These are phyloP conservation scores for Micractinium conductrix DNA, from an alignment of 139 green algal genomes.

Conservation along the genomic window DNA sequence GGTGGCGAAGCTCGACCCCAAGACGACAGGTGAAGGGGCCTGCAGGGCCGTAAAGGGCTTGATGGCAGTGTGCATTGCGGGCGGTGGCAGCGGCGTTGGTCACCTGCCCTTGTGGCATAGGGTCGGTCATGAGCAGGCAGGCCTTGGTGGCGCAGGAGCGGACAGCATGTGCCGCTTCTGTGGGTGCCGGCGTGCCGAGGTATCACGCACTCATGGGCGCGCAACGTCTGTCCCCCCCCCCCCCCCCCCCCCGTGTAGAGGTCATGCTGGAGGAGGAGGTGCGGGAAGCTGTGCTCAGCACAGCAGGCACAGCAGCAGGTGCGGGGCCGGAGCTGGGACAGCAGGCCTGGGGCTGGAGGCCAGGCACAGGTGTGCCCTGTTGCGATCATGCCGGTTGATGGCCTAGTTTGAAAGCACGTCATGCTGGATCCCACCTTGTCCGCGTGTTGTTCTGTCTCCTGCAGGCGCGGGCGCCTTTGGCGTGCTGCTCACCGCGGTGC, in stretches of 20 bases:
- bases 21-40: constrained; percentile 7
- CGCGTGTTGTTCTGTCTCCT: not conserved
- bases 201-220: not conserved
- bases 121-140: too few relatives aligned
- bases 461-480: constrained; percentile 62
- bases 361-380: not conserved
- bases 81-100: not conserved
- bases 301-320: constrained; percentile 68
- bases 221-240: not conserved
- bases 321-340: too few relatives aligned
- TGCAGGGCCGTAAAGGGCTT: too few relatives aligned
- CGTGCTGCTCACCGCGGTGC: constrained; percentile 61
- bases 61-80: too few relatives aligned
- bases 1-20: constrained; percentile 17
- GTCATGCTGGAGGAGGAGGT: constrained; percentile 86
- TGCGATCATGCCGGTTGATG: not conserved
- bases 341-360: too few relatives aligned
- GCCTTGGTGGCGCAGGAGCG: too few relatives aligned
- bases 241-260: not conserved
- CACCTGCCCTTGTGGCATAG: too few relatives aligned
- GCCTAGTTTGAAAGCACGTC: not conserved
- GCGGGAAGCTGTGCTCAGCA: constrained; percentile 76
- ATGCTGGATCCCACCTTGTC: not conserved
- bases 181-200: too few relatives aligned
- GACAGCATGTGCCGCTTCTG: not conserved